Evolutionary conservation across 495 filamentous ascomycete species (phyloP).

Genomic region (Podospora pseudopauciseta): DNA sequence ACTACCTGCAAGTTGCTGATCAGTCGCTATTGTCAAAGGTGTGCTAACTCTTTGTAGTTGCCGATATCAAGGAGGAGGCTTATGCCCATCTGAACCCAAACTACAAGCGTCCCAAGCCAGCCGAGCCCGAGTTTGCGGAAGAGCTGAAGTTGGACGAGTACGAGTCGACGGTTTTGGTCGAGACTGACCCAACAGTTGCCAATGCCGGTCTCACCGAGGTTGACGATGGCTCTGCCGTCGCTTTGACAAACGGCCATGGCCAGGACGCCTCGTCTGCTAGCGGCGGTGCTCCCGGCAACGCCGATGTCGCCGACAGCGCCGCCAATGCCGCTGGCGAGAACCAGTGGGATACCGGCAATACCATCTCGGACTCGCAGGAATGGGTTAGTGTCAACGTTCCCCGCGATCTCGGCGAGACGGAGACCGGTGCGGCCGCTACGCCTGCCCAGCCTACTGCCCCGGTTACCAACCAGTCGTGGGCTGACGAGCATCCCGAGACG

Average conservation of each 20-base stretch:
- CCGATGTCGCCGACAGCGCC: constrained; percentile 56
- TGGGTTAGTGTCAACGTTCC: constrained; percentile 69
- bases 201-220: constrained; percentile 74
- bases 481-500: constrained; percentile 25
- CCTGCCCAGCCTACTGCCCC: constrained; percentile 49
- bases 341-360: constrained; percentile 58
- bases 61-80: constrained; percentile 62
- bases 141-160: constrained; percentile 4
- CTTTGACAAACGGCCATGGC: constrained; percentile 51
- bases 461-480: constrained; percentile 27
- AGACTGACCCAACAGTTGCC: constrained; percentile 71
- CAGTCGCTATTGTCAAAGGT: neutral
- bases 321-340: constrained; percentile 66
- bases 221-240: constrained; percentile 38
- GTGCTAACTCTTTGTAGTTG: constrained; percentile 49
- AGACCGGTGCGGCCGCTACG: constrained; percentile 58
- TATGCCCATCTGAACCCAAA: constrained; percentile 44
- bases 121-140: constrained; percentile 33
- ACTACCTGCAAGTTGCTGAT: constrained; percentile 66
- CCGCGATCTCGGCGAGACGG: constrained; percentile 68
- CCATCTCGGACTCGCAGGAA: constrained; percentile 58
- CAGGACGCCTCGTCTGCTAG: constrained; percentile 40
- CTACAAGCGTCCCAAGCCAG: constrained; percentile 31
- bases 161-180: constrained; percentile 45
- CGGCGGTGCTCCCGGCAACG: constrained; percentile 45